Evolutionary conservation across 345 rosid genomes (phyloP), one percentile per base, ranked within the genome.

Genomic region (Camelina laxa): DNA sequence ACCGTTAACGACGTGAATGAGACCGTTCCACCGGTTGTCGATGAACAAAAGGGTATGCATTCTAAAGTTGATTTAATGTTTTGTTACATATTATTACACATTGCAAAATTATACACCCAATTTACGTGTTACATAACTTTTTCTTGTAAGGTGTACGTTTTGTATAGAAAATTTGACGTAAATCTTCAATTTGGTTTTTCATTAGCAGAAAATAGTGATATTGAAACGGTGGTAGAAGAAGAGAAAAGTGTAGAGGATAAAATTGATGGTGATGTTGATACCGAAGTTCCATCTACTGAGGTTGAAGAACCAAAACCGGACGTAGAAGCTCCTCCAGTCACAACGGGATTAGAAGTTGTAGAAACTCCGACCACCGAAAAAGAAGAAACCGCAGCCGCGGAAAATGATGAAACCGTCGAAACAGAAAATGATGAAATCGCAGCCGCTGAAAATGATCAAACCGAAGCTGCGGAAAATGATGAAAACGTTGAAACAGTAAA

Each of bases 21-120:
- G 74, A 69, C 11, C 57, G 36, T 20, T 24, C 55, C 17, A n/a
- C 44, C 51, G 24, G 33, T 58, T 36, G 42, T 39, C 14, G 76
- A 64, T 6, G 69, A 80, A 49, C 73, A 65, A 67, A 69, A 33
- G n/a, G 70, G 65, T 79, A 74, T 36, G 69, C 47, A 55, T 27
- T 51, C 3, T 16, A 16, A 58, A 33, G 11, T 42, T 42, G 33
- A 55, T 22, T 15, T 15, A 9, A 39, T 38, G 13, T 16, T 44
- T 55, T 41, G 12, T 42, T 42, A 55, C 17, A 56, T 11, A 55
- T 1, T 11, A 39, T 2, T 69, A 21, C 60, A 35, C 15, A 35
- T 35, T 38, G 36, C 50, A 21, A 22, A 67, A 51, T 6, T 7
- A 36, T 53, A 17, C 13, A 65, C 9, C 7, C 2, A 17, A 49